Evolutionary conservation across 805 yeast genomes (phyloP), one percentile per base, ranked within the genome.

Genomic region (Jamesozyma spencerorum): DNA sequence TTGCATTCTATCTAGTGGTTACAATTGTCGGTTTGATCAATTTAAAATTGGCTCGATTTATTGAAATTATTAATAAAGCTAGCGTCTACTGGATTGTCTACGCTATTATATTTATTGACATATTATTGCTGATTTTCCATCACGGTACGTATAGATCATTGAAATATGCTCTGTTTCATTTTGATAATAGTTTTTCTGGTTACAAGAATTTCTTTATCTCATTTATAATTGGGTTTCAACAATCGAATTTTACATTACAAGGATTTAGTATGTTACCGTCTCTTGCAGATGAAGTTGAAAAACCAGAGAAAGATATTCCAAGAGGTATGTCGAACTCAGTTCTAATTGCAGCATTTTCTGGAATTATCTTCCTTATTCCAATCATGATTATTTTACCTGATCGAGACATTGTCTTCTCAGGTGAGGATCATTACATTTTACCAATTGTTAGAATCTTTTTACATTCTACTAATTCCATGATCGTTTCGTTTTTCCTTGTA

Each of bases 241-340:
- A 84, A 46, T 78, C 87, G 1, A 77, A 83, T 26, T 81, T 82
- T 60, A 83, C 90, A 18, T 67, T 84, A 54, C 85, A 84, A 44
- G 94, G 92, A 0, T 85, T 81, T 58, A 90, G 90, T 20, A 77
- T 84, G 74, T 66, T 85, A 20, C 83, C 85, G 15, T 79, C 90
- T 5, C 74, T 85, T 68, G 77, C 87, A 36, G 94, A 85, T 52
- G 94, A 85, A 60, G 92, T 85, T 13, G 72, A 77, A 46, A 67
- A 67, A 18, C 90, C 94, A 0, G 92, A 85, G 54, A 72, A 65
- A 41, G 79, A 77, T 38, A 79, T 85, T 51, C 87, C 94, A 13
- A 72, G 72, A 47, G 92, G 92, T 4, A 75, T 85, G 54, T 60
- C 81, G 1, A 66, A 71, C 37, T 75, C 92, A 2, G 82, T 83